Evolutionary conservation across 129 eudicot genomes (phyloP), one percentile per base, ranked within the genome.

Genomic region (Flaveria trinervia): DNA sequence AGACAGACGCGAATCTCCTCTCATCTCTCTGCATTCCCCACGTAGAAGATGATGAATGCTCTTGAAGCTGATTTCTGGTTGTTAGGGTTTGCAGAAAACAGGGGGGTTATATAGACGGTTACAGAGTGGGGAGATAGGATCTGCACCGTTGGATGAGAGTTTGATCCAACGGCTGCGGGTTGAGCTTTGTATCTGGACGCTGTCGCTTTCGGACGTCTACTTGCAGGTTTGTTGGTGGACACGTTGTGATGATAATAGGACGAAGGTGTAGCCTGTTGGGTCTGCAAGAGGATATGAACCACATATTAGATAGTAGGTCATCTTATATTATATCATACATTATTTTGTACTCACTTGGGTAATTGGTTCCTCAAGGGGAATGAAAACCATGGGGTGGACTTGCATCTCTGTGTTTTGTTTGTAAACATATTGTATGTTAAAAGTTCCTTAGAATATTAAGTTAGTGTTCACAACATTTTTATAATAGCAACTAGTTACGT

Each of bases 11-110:
- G 85, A 77, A 23, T 72, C 79, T 71, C 70, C 85, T 14, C 46
- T 82, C 85, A 82, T 82, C 70, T 82, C 82, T 82, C 85, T 77
- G 82, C 85, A 82, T 82, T 82, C 82, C 82, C 85, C 3, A 77
- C 68, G 71, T 49, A 55, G 80, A 66, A 55, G 43, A 45, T 9
- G n/a, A 7, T 44, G 50, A 64, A 45, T 71, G 71, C 70, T 46
- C 44, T 26, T 12, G 22, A 33, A 68, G 16, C 30, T 60, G 13
- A 15, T 77, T 68, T 77, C 15, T 18, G 62, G 1, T 4, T 43
- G 15, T 80, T 49, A 11, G 16, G 64, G 54, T 22, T 68, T 45
- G 46, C 2, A 22, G 54, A 22, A 56, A 20, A 46, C 0, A 20
- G 25, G 22, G 11, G 23, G 45, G 0, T 26, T 80, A 44, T 80